phyloP scores from a whole-genome alignment of 2,329 filamentous ascomycete genomes.

The Fusarium odoratissimum region DNA sequence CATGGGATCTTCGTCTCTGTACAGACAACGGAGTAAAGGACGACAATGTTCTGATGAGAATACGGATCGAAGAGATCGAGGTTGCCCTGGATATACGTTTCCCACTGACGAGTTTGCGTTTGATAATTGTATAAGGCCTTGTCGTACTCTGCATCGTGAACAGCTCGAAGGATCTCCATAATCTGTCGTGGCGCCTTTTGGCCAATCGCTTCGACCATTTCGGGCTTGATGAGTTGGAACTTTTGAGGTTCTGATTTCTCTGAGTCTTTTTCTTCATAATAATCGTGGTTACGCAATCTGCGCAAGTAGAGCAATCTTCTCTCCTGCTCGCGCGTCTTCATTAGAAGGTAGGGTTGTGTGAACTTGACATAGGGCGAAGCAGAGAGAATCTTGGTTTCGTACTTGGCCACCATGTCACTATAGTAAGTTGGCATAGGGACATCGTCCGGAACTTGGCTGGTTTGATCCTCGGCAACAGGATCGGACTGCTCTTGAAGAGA shows the following conservation, averaged over 20 bases:
- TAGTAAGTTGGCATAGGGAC: slow-evolving; percentile 91
- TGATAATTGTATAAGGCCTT: slow-evolving; percentile 93
- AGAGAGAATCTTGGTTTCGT: slow-evolving; percentile 92
- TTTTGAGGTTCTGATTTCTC: slow-evolving; percentile 75
- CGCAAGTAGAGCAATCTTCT: slow-evolving; percentile 84
- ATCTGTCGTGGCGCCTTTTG: slow-evolving; percentile 86
- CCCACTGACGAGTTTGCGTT: slow-evolving; percentile 96
- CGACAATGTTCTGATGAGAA: slow-evolving; percentile 95
- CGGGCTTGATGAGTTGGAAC: slow-evolving; percentile 92
- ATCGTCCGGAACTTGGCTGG: slow-evolving; percentile 77
- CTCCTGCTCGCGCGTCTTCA: slow-evolving; percentile 92
- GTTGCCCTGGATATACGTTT: slow-evolving; percentile 91
- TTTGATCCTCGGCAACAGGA: slow-evolving; percentile 60
- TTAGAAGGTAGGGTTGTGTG: slow-evolving; percentile 90
- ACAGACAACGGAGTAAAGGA: slow-evolving; percentile 93
- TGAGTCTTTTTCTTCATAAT: slow-evolving; percentile 66
- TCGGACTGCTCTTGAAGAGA: slow-evolving; percentile 59
- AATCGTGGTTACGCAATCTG: slow-evolving; percentile 81
- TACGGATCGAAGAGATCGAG: slow-evolving; percentile 93
- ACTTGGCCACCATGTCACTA: slow-evolving; percentile 92
- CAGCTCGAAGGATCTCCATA: slow-evolving; percentile 92
- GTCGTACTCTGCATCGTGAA: slow-evolving; percentile 96
- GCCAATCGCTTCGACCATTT: slow-evolving; percentile 91
- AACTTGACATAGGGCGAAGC: slow-evolving; percentile 98
- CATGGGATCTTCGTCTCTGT: slow-evolving; percentile 95